Conservation (phyloP, 768 basidiomycete genomes). For the Lentinula detonsa region DNA sequence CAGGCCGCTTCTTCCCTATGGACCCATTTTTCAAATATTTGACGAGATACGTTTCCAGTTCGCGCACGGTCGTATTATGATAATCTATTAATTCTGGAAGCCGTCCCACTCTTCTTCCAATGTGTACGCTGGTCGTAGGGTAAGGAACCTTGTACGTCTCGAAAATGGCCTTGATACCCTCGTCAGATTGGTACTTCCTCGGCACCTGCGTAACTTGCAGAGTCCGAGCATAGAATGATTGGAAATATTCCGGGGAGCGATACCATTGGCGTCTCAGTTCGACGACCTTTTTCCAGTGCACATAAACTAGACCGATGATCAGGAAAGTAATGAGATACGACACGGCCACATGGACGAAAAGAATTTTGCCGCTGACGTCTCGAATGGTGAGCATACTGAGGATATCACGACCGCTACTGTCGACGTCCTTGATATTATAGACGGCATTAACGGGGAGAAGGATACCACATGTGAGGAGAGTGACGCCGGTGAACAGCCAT, state of each 20-base stretch:
- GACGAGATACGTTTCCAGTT: constrained; percentile 86
- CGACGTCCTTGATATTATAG: constrained; percentile 73
- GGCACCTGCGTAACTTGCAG: constrained; percentile 77
- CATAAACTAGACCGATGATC: constrained; percentile 65
- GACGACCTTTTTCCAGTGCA: constrained; percentile 76
- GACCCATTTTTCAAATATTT: constrained; percentile 82
- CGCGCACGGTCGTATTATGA: constrained; percentile 90
- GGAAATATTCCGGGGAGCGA: constrained; percentile 80
- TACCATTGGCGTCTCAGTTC: constrained; percentile 82
- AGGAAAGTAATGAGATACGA: constrained; percentile 77
- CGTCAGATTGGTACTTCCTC: constrained; percentile 77
- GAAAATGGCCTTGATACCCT: constrained; percentile 75
- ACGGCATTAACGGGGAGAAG: constrained; percentile 84
- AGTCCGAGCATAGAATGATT: constrained; percentile 91
- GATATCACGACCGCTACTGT: constrained; percentile 42
- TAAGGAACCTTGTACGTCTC: constrained; percentile 74
- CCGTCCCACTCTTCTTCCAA: constrained; percentile 80
- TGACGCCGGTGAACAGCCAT: constrained; percentile 60
- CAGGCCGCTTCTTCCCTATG: constrained; percentile 78
- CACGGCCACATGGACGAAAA: constrained; percentile 81
- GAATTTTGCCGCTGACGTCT: constrained; percentile 61
- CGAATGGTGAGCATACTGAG: constrained; percentile 86
- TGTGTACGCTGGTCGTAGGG: constrained; percentile 87
- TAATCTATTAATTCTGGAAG: constrained; percentile 89
- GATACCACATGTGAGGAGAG: constrained; percentile 57